Conservation (phyloP, 495 filamentous ascomycete genomes). For the Hypomontagnella monticulosa region DNA sequence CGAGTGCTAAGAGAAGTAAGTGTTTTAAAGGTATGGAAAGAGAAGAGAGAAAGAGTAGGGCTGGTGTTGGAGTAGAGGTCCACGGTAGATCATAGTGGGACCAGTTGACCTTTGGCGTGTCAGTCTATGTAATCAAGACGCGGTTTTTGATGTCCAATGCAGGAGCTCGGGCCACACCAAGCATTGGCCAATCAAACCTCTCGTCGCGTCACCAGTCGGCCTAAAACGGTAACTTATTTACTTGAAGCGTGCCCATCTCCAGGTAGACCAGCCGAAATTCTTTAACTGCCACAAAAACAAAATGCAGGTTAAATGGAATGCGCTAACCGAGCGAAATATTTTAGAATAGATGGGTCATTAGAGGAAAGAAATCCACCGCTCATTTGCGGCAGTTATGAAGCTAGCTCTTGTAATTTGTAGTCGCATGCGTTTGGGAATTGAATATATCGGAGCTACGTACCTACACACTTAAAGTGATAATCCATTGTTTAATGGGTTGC, state of each 20-base stretch:
- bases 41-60: constrained; percentile 18
- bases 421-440: too few species aligned
- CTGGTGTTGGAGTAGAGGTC: constrained; percentile 21
- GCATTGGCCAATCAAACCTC: constrained; percentile 41
- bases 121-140: constrained; percentile 31
- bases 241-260: constrained; percentile 42
- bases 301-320: constrained; percentile 17
- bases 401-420: too few species aligned
- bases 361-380: not conserved
- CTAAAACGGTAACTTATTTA: constrained; percentile 50
- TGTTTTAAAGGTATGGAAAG: not conserved
- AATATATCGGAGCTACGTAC: too few species aligned
- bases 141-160: constrained; percentile 35
- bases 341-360: constrained; percentile 5
- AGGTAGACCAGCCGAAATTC: constrained; percentile 32
- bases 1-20: not conserved
- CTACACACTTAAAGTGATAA: too few species aligned
- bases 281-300: constrained; percentile 32
- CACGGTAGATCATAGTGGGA: constrained; percentile 29
- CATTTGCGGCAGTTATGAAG: not conserved
- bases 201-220: constrained; percentile 22
- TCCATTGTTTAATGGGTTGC: too few species aligned
- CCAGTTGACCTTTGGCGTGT: constrained; percentile 42
- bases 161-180: constrained; percentile 25
- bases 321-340: constrained; percentile 11